These are phyloP conservation scores for Phyllosticta citribraziliensis DNA, from an alignment of 2,329 filamentous ascomycete species.

Conservation along the genomic window DNA sequence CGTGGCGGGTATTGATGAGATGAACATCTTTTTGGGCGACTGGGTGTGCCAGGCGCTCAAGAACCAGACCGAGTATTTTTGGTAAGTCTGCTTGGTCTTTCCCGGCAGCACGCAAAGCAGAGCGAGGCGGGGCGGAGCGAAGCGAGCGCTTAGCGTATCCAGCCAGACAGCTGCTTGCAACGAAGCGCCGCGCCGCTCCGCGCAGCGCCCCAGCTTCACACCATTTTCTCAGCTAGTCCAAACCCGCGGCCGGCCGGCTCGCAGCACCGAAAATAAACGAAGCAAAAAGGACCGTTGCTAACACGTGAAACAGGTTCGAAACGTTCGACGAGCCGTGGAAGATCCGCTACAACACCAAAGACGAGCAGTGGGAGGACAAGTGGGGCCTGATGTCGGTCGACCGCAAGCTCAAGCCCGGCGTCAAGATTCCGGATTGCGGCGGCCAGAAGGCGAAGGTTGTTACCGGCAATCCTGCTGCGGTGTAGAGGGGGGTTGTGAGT, in stretches of 20 bases:
- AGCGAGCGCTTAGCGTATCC: too few species aligned
- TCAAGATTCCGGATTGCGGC: conserved; percentile 78
- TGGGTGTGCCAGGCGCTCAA: conserved; percentile 74
- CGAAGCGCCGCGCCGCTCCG: too few species aligned
- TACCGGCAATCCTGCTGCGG: background rate
- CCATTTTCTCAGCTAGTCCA: too few species aligned
- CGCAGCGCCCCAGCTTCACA: too few species aligned
- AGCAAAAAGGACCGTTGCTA: background rate
- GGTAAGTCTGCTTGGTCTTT: conserved; percentile 42
- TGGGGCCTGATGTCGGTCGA: conserved; percentile 87
- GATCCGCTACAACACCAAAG: conserved; percentile 53
- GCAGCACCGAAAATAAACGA: too few species aligned
- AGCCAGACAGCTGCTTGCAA: too few species aligned
- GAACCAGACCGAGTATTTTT: conserved; percentile 89
- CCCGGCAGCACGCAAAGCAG: background rate
- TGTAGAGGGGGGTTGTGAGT: background rate
- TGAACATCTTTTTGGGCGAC: conserved; percentile 77
- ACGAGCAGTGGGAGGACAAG: conserved; percentile 75
- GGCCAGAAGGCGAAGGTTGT: conserved; percentile 16
- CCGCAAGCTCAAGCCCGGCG: conserved; percentile 70
- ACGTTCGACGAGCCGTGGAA: conserved; percentile 98
- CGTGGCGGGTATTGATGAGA: conserved; percentile 66
- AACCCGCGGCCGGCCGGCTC: too few species aligned
- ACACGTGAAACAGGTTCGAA: conserved; percentile 54
- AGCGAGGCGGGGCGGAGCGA: too few species aligned